Percentiles rank a stretch among this genome's conserved stretches.
phyloP scores from a whole-genome alignment of 805 yeast species.

The Suhomyces pyralidae region DNA sequence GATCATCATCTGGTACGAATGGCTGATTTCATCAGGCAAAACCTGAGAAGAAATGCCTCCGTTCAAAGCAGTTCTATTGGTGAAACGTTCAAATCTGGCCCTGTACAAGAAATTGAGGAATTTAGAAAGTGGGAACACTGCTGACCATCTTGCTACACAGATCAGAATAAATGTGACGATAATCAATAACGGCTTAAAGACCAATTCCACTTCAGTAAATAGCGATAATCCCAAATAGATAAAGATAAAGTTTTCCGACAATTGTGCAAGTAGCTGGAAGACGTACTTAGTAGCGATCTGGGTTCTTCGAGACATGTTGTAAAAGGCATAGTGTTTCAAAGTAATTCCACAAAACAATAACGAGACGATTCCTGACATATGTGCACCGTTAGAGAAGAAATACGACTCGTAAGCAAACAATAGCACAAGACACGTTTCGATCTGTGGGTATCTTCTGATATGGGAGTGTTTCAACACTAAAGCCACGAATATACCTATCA shows the following conservation, averaged over 20 bases:
- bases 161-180: slow-evolving; percentile 86
- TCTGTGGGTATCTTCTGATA: slow-evolving; percentile 91
- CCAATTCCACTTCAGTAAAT: slow-evolving; percentile 94
- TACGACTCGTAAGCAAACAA: slow-evolving; percentile 93
- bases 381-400: slow-evolving; percentile 97
- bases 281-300: slow-evolving; percentile 95
- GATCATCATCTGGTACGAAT: slow-evolving; percentile 96
- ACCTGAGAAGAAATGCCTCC: slow-evolving; percentile 43
- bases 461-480: slow-evolving; percentile 87
- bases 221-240: slow-evolving; percentile 90
- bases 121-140: slow-evolving; percentile 90
- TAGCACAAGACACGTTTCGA: slow-evolving; percentile 89
- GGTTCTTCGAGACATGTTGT: slow-evolving; percentile 94
- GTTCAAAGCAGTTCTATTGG: slow-evolving; percentile 20
- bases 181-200: slow-evolving; percentile 88
- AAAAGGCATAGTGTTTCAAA: slow-evolving; percentile 93
- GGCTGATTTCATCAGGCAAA: slow-evolving; percentile 85
- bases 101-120: slow-evolving; percentile 77
- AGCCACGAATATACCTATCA: slow-evolving; percentile 86
- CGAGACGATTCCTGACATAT: slow-evolving; percentile 98
- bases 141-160: slow-evolving; percentile 94
- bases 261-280: slow-evolving; percentile 89
- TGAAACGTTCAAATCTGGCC: slow-evolving; percentile 48
- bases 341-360: slow-evolving; percentile 95
- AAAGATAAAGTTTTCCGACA: slow-evolving; percentile 94